These are phyloP conservation scores for Lepidium africanum DNA, from an alignment of 345 rosid genomes.

Conservation along the genomic window DNA sequence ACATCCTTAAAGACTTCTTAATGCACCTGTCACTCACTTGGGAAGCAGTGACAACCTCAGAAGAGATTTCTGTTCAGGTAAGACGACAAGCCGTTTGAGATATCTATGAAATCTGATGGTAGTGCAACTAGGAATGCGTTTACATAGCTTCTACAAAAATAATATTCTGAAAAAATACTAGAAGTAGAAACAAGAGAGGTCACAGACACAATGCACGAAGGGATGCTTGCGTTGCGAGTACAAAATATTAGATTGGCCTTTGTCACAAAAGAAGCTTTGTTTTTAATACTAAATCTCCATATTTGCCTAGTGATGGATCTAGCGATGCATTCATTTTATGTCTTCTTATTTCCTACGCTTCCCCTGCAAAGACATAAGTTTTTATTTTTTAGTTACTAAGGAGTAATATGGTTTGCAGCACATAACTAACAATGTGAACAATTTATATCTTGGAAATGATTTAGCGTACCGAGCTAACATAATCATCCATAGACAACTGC, in stretches of 20 bases:
- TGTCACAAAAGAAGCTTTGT: neutral
- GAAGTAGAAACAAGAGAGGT: neutral
- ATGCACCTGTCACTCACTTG: neutral
- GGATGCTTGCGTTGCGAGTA: neutral
- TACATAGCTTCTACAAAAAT: neutral
- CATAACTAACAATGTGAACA: neutral
- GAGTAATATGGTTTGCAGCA: neutral
- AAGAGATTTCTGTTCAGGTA: neutral
- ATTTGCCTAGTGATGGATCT: neutral
- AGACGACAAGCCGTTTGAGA: neutral
- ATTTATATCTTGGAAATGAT: neutral
- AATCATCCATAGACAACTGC: conserved; percentile 85
- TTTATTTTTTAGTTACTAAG: neutral
- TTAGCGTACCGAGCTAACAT: conserved; percentile 37
- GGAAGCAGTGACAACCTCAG: neutral
- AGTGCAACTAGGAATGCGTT: neutral
- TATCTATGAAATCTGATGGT: neutral
- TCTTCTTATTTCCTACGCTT: conserved; percentile 55
- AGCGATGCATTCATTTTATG: neutral
- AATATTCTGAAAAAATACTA: neutral
- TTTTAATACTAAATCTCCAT: neutral
- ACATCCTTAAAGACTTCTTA: neutral
- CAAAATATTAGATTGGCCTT: neutral
- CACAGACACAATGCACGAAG: neutral
- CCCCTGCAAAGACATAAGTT: conserved; percentile 36